phyloP scores from a whole-genome alignment of 2,329 filamentous ascomycete genomes.

The Hypoxylon sp. region DNA sequence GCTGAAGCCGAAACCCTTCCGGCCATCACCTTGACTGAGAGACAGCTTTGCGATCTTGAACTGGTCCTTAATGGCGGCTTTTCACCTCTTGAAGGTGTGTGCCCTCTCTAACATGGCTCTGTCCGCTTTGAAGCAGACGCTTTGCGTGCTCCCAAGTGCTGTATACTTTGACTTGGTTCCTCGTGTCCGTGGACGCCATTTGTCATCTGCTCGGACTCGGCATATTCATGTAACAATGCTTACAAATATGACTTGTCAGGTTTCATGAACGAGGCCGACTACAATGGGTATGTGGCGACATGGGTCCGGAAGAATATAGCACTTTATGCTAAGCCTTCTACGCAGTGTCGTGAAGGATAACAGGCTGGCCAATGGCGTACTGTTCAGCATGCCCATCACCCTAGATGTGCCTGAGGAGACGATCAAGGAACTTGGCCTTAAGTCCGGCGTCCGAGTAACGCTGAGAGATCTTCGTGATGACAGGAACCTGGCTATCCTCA shows the following conservation, averaged over 20 bases:
- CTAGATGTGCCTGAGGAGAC: slow-evolving; percentile 81
- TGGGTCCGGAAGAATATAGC: background rate
- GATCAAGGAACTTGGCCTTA: slow-evolving; percentile 77
- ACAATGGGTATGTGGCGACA: slow-evolving; percentile 73
- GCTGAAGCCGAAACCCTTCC: slow-evolving; percentile 87
- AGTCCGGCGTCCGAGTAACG: slow-evolving; percentile 82
- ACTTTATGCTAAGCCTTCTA: slow-evolving; percentile 10
- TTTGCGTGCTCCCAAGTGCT: slow-evolving; percentile 13
- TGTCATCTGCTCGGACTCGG: background rate
- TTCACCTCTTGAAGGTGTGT: slow-evolving; percentile 92
- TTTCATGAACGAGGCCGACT: slow-evolving; percentile 98
- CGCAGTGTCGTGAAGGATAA: slow-evolving; percentile 84
- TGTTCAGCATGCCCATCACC: slow-evolving; percentile 97
- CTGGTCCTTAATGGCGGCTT: slow-evolving; percentile 97
- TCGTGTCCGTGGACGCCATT: background rate
- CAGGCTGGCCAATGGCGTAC: slow-evolving; percentile 84
- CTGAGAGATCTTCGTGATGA: slow-evolving; percentile 97
- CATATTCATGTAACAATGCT: slow-evolving; percentile 34
- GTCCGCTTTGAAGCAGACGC: slow-evolving; percentile 4
- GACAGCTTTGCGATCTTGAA: slow-evolving; percentile 97
- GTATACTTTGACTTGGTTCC: slow-evolving; percentile 4
- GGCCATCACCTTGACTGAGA: slow-evolving; percentile 84
- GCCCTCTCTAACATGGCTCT: slow-evolving; percentile 5
- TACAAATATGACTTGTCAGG: slow-evolving; percentile 60
- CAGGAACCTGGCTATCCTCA: slow-evolving; percentile 93